Evolutionary conservation across 768 basidiomycete species (phyloP), one percentile per base, ranked within the genome.

Genomic region (Hypholoma fasciculare): DNA sequence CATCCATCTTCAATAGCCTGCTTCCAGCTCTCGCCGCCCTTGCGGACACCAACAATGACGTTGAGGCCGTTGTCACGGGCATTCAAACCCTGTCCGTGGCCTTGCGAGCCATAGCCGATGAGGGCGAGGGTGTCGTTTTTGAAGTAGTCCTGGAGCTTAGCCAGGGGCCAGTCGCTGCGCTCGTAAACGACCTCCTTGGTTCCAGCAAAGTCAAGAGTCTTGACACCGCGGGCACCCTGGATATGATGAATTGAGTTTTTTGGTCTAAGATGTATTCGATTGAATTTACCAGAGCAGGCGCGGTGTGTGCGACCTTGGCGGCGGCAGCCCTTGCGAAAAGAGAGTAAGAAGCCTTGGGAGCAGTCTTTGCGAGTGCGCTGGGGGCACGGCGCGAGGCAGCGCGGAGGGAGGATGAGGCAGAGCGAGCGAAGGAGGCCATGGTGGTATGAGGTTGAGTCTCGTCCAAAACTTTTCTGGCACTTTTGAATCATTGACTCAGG

Each of bases 61-160:
- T 98, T 98, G 64, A 99, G 82, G 60, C 97, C 97, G 68, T 99
- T 96, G 83, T 98, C 97, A 66, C 97, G 94, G 56, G 97, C 96
- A 72, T 99, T 99, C 74, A 99, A 80, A 63, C 96, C 96, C 77
- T 98, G 97, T 17, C 97, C 97, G 74, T 98, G 97, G 42, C 96
- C 96, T 78, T 96, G 95, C 12, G 97, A 98, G 61, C 97, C 97
- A 72, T 99, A 98, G 59, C 97, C 97, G 67, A 98, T 98, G 76
- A 99, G 87, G 61, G 96, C 96, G 55, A 99, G 92, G 64, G 96
- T 98, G 76, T 99, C 97, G 71, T 98, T 91, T 78, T 98, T 98
- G 85, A 99, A 97, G 84, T 96, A 99, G 74, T 98, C 95, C 75
- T 98, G 96, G 71, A 99, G 88, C 79, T 93, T 98, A 61, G 94